These are phyloP conservation scores for Haplosporangium gracile DNA, from an alignment of 192 early-diverging fungal genomes.

Conservation along the genomic window DNA sequence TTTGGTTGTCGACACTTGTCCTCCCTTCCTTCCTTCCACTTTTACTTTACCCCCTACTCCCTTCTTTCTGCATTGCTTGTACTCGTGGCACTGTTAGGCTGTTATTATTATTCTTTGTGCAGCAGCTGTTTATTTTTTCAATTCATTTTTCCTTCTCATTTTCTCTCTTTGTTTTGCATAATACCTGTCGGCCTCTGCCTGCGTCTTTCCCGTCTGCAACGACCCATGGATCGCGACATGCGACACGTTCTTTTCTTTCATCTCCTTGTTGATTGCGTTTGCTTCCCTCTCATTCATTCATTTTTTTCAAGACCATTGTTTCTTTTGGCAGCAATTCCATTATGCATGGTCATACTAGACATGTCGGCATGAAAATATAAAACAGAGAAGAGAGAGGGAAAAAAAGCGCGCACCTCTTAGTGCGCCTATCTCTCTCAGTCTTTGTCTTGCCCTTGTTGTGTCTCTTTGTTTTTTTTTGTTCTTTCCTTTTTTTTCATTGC, in stretches of 20 bases:
- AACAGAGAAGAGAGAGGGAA: not conserved
- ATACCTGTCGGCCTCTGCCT: not conserved
- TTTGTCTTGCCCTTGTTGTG: not conserved
- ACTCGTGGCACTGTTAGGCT: not conserved
- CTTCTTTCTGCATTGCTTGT: not conserved
- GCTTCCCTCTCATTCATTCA: not conserved
- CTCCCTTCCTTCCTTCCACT: not conserved
- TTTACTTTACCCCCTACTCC: not conserved
- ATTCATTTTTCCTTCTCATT: not conserved
- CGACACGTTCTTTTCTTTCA: constrained; percentile 1
- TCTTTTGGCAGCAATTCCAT: not conserved
- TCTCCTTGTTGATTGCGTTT: not conserved
- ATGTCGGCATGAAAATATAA: constrained; percentile 1
- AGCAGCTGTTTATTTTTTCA: not conserved
- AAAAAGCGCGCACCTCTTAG: constrained; percentile 6
- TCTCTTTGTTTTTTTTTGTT: not conserved
- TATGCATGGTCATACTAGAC: not conserved
- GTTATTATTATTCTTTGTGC: constrained; percentile 1
- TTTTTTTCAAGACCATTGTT: not conserved
- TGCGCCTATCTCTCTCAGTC: not conserved
- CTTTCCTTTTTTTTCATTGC: not conserved
- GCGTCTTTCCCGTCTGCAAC: not conserved
- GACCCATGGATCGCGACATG: constrained; percentile 7
- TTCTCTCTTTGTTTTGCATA: constrained; percentile 5
- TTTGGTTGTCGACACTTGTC: constrained; percentile 1